Conservation (phyloP, 164 flowering plant species). For the Annona cherimola region DNA sequence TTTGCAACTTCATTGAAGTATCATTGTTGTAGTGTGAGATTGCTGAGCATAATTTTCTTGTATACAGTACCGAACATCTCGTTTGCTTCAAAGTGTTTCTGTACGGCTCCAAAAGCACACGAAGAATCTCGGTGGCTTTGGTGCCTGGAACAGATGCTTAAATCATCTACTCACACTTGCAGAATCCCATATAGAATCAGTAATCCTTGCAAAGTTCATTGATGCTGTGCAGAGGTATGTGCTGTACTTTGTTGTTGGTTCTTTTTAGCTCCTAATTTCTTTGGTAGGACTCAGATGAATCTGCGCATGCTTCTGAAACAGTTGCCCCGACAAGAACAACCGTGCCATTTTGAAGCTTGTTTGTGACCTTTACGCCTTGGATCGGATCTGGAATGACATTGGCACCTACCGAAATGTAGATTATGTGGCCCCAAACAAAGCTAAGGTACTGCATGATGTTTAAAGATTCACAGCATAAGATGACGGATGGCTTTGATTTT, state of each 20-base stretch:
- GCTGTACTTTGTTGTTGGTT: not conserved
- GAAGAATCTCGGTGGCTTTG: constrained; percentile 79
- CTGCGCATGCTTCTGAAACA: constrained; percentile 23
- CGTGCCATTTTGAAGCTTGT: constrained; percentile 73
- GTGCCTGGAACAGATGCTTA: constrained; percentile 98
- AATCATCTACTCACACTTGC: constrained; percentile 93
- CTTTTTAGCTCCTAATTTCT: not conserved
- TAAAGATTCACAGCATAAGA: not conserved
- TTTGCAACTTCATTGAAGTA: not conserved
- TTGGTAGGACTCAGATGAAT: not conserved
- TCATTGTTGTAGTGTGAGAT: not conserved
- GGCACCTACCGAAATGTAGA: constrained; percentile 96
- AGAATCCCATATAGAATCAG: constrained; percentile 92
- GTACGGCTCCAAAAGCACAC: constrained; percentile 75
- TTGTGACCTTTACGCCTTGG: constrained; percentile 91
- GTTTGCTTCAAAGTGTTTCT: constrained; percentile 84
- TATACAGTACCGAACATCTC: constrained; percentile 86
- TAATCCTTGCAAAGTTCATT: constrained; percentile 82
- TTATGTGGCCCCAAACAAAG: constrained; percentile 96
- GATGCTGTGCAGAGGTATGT: constrained; percentile 74
- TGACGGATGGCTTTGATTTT: not conserved
- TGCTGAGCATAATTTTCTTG: not conserved
- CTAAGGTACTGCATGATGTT: constrained; percentile 56
- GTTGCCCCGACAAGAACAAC: constrained; percentile 68
- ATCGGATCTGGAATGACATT: constrained; percentile 93